Conservation (phyloP, 805 yeast genomes). For the Kodamaea sagamina region DNA sequence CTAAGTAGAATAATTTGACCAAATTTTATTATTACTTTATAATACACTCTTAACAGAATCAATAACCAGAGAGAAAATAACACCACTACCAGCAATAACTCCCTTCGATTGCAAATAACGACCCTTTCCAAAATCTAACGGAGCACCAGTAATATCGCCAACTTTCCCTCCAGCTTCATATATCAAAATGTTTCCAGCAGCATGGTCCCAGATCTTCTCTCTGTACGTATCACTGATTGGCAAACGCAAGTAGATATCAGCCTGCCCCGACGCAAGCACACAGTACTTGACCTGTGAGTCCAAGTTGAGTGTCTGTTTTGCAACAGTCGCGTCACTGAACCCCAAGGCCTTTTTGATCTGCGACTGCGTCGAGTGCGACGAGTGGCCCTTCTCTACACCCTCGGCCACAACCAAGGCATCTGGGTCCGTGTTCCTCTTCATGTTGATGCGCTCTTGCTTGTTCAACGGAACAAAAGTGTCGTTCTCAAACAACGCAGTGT, state of each 20-base stretch:
- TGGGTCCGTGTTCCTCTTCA: slow-evolving; percentile 51
- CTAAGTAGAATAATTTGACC: no score
- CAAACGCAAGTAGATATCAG: slow-evolving; percentile 86
- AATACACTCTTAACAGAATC: slow-evolving; percentile 36
- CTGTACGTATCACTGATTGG: slow-evolving; percentile 76
- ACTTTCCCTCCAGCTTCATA: slow-evolving; percentile 91
- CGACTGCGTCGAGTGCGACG: slow-evolving; percentile 84
- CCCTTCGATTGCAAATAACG: slow-evolving; percentile 83
- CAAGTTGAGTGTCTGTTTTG: slow-evolving; percentile 66
- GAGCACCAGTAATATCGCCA: slow-evolving; percentile 75
- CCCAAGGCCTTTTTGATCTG: slow-evolving; percentile 64
- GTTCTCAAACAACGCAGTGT: slow-evolving; percentile 41
- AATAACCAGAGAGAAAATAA: slow-evolving; percentile 52
- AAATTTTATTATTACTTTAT: no score
- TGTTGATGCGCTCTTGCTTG: slow-evolving; percentile 44
- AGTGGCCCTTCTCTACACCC: slow-evolving; percentile 94
- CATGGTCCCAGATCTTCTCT: slow-evolving; percentile 99
- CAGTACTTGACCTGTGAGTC: slow-evolving; percentile 98
- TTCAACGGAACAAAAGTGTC: slow-evolving; percentile 36
- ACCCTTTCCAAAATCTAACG: slow-evolving; percentile 82
- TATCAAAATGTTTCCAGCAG: slow-evolving; percentile 88
- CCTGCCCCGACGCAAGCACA: slow-evolving; percentile 84
- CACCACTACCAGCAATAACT: slow-evolving; percentile 76
- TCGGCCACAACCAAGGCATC: slow-evolving; percentile 71
- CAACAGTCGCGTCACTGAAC: slow-evolving; percentile 50